Conservation (phyloP, 2,329 filamentous ascomycete species). For the Thelonectria rubi region DNA sequence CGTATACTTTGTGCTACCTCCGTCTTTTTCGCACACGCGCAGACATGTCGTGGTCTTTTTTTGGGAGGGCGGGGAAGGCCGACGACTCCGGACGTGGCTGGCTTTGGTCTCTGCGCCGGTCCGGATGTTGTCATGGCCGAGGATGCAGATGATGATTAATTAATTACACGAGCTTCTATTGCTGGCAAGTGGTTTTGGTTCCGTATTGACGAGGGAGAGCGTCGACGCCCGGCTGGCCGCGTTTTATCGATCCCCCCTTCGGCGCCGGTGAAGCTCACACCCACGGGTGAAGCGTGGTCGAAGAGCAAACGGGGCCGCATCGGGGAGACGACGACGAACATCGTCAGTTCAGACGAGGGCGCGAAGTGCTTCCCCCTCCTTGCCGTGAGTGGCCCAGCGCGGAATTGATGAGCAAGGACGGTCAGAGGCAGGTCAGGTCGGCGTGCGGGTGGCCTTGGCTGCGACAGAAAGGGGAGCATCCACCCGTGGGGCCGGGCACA, state of each 20-base stretch:
- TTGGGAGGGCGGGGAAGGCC: constrained; percentile 27
- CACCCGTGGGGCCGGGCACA: constrained; percentile 2
- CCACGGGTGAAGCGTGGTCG: not conserved
- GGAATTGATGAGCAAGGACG: not conserved
- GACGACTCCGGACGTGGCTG: constrained; percentile 31
- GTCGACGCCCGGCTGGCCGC: not conserved
- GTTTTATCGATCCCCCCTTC: not conserved
- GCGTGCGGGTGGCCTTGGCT: not conserved
- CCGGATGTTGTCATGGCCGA: constrained; percentile 20
- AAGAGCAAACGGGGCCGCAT: not conserved
- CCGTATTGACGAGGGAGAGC: not conserved
- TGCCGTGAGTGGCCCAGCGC: not conserved
- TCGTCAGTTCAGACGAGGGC: not conserved
- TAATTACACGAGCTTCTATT: not conserved
- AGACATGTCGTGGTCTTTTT: not conserved
- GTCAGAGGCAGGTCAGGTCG: not conserved
- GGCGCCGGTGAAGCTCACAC: not conserved
- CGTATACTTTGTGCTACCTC: too few species aligned
- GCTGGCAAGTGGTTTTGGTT: not conserved
- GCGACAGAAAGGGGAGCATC: not conserved
- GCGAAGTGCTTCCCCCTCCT: not conserved
- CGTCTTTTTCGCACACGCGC: too few species aligned
- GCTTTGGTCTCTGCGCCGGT: constrained; percentile 25
- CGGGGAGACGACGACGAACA: not conserved
- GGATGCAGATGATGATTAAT: not conserved